Base-by-base conservation (phyloP, 2,329 filamentous ascomycete species). In the Raffaelea arxii region DNA sequence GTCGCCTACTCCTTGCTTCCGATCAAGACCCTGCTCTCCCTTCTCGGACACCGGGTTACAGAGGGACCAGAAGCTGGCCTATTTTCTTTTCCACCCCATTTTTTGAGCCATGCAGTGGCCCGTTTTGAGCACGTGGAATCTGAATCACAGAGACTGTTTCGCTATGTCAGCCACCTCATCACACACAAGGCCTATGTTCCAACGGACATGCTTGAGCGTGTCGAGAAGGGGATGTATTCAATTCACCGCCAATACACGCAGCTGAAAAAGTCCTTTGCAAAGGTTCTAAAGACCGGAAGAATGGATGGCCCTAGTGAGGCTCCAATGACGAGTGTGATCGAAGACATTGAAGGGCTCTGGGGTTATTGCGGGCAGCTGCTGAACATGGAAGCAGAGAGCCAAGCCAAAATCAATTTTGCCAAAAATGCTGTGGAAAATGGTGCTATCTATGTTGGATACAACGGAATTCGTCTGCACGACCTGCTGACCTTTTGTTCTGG, bases 401-500 rank as follows among this genome's bases (percentile, higher is more conserved):
- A n/a, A 4, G 27, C 11, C n/a, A 41, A 38, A 14, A 21, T 45
- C 30, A 21, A 2, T 1, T 38, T 48, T 38, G 16, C 30, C 18
- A 27, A 22, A 4, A n/a, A 6, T 3, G 37, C 46, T 1, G 38
- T 41, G 11, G 12, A 27, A 6, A 3, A 11, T 2, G 46, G 46
- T 5, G 42, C 46, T 11, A 25, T 45, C 12, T 48, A 48, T 19
- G 7, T 44, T 9, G 42, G 42, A 9, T 7, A 48, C 27, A 48
- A 48, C 14, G 32, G 38, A 16, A 18, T 41, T 6, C 19, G 25
- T 10, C 10, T 45, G 2, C 24, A 24, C 18, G 24, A 25, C 14
- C 3, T 48, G 11, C 42, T 48, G 10, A 1, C 14, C 3, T 23
- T 30, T 24, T 37, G 4, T 14, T 27, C 27, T 21, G 9, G 16